Percentiles rank a stretch among this genome's conserved stretches.
Conservation (phyloP, 1,284 basidiomycete species). For the Flammula alnicola region DNA sequence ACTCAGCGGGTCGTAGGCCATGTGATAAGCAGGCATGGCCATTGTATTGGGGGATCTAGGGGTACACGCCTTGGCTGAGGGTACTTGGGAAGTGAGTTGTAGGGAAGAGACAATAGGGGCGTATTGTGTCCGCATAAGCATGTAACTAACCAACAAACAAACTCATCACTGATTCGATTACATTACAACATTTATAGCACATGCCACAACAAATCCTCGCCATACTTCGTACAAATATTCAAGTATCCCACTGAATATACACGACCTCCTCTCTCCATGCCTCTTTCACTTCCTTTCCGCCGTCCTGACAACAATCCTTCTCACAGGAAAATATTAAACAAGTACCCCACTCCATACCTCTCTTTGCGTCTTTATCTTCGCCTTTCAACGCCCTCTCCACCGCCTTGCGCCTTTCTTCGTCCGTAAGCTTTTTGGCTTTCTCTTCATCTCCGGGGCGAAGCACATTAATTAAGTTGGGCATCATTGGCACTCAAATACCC, state of each 20-base stretch:
- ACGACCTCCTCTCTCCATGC: constrained; percentile 26
- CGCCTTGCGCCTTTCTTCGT: constrained; percentile 62
- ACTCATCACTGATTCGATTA: constrained; percentile 13
- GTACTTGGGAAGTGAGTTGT: constrained; percentile 1
- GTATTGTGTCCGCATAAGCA: constrained; percentile 12
- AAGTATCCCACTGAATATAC: constrained; percentile 28
- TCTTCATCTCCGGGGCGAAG: constrained; percentile 42
- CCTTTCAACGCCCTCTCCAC: constrained; percentile 54
- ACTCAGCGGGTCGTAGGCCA: constrained; percentile 20
- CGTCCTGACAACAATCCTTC: constrained; percentile 66
- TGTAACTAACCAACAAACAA: constrained; percentile 15
- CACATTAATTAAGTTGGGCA: constrained; percentile 85
- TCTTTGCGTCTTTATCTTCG: constrained; percentile 39
- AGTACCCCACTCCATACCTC: constrained; percentile 86
- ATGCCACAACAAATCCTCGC: constrained; percentile 1
- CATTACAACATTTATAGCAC: constrained; percentile 1
- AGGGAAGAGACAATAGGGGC: constrained; percentile 10
- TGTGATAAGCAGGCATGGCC: constrained; percentile 13
- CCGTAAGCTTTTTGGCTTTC: constrained; percentile 43
- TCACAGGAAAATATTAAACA: constrained; percentile 80
- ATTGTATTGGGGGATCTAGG: constrained; percentile 3
- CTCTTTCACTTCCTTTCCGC: constrained; percentile 29
- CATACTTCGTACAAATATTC: neutral
- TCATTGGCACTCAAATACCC: constrained; percentile 86
- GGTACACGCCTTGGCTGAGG: neutral